Evolutionary conservation across 2,329 filamentous ascomycete genomes (phyloP).

Genomic region (Cladophialophora psammophila): DNA sequence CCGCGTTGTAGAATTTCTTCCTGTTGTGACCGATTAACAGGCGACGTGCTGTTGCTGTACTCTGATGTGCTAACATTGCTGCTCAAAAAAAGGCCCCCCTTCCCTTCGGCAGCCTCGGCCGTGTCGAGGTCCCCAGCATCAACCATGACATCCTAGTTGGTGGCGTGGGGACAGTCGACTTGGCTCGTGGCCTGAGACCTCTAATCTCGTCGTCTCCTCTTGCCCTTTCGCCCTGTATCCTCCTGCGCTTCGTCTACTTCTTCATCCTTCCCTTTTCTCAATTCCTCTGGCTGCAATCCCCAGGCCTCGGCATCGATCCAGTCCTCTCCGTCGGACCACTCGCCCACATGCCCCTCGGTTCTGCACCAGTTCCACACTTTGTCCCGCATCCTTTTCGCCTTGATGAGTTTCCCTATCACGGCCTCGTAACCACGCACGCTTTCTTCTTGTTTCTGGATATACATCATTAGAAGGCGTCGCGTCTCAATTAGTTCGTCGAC

Average conservation of each 20-base stretch:
- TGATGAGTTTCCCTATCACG: slow-evolving; percentile 63
- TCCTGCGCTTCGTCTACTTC: slow-evolving; percentile 59
- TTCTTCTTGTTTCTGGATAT: slow-evolving; percentile 72
- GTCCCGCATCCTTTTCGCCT: slow-evolving; percentile 66
- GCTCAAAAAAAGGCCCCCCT: not conserved
- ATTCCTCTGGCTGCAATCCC: slow-evolving; percentile 61
- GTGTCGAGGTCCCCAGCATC: slow-evolving; percentile 15
- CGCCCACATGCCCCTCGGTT: slow-evolving; percentile 68
- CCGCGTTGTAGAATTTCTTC: not conserved
- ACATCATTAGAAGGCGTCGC: slow-evolving; percentile 65
- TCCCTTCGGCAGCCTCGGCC: slow-evolving; percentile 7
- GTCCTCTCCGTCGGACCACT: slow-evolving; percentile 73
- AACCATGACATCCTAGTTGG: slow-evolving; percentile 6
- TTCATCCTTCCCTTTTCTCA: slow-evolving; percentile 67
- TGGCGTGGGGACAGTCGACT: not conserved
- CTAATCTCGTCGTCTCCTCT: slow-evolving; percentile 37
- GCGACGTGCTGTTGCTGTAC: not conserved
- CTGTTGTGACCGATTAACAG: not conserved
- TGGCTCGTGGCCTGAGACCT: slow-evolving; percentile 20
- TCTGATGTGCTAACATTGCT: not conserved
- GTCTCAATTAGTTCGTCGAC: slow-evolving; percentile 68
- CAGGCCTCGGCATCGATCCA: slow-evolving; percentile 71
- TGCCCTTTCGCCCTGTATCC: slow-evolving; percentile 36
- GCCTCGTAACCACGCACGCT: slow-evolving; percentile 64
- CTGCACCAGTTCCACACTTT: slow-evolving; percentile 67